Evolutionary conservation across 495 filamentous ascomycete species (phyloP), one percentile per base, ranked within the genome.

Genomic region (Jackrogersella minutella): DNA sequence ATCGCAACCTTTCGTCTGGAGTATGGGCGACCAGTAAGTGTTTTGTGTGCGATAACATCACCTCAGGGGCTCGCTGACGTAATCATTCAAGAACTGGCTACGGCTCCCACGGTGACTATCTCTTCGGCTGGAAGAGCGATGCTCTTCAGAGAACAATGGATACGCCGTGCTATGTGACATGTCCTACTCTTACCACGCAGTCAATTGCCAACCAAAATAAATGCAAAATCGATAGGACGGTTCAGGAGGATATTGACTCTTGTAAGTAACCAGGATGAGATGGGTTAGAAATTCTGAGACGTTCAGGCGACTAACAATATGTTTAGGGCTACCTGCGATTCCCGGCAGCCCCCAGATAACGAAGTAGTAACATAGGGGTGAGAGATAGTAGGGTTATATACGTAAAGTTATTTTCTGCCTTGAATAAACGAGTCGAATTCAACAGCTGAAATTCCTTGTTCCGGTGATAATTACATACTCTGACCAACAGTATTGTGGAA

Each of bases 1-100:
- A 62, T 71, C 70, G 43, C 75, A 79, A 54, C 77, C 78, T 0
- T 81, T 81, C 58, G 71, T 79, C 2, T 77, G 77, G 74, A 74
- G 69, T 39, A 76, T 77, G 62, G 77, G 75, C 37, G 71, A 80
- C 56, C 55, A 66, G 71, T 73, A 56, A 58, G 71, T 54, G 5
- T 9, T 17, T 6, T 7, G 17, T 13, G 37, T 28, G 5, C 9
- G 2, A 0, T 0, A 0, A 24, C 13, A 22, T 33, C 10, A 17
- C 0, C 16, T 11, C 1, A 9, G 3, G 1, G 1, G 13, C 22
- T 21, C 11, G 28, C 41, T 61, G 7, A 60, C 54, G 1, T 7
- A 16, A 5, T 11, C 33, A n/a, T 22, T 31, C 9, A 14, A 75
- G 71, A 11, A 67, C 62, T 10, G 73, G 75, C 0, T 75, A 62